Evolutionary conservation across 2,329 filamentous ascomycete species (phyloP).

Genomic region (Simplicillium sp.): DNA sequence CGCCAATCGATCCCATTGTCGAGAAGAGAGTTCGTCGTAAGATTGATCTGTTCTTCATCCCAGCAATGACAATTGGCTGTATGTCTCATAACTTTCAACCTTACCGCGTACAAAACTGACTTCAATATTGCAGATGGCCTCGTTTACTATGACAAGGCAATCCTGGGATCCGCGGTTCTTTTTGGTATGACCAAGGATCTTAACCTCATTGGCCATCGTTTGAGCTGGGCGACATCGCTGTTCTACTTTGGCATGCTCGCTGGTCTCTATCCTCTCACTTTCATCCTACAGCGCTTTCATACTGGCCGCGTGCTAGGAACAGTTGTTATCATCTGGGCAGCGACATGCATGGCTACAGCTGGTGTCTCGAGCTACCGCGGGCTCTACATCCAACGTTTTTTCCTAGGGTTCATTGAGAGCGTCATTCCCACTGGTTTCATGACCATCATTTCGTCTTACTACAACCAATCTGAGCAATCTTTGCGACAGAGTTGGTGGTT

Average conservation of each 20-base stretch:
- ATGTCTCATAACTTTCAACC: background rate
- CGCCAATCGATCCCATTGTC: slow-evolving; percentile 42
- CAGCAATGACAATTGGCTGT: slow-evolving; percentile 52
- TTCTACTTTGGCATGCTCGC: slow-evolving; percentile 76
- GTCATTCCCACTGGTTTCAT: slow-evolving; percentile 59
- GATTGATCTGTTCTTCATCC: slow-evolving; percentile 59
- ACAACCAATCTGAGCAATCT: slow-evolving; percentile 56
- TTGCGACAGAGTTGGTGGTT: slow-evolving; percentile 61
- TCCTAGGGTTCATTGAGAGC: slow-evolving; percentile 52
- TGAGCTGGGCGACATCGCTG: slow-evolving; percentile 68
- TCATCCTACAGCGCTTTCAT: slow-evolving; percentile 58
- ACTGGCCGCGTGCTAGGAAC: slow-evolving; percentile 54
- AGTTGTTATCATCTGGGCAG: slow-evolving; percentile 56
- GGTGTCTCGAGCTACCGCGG: slow-evolving; percentile 54
- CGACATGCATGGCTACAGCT: slow-evolving; percentile 59
- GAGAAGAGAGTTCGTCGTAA: slow-evolving; percentile 52
- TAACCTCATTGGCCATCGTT: slow-evolving; percentile 43
- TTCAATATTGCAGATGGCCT: slow-evolving; percentile 20
- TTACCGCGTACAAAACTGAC: background rate
- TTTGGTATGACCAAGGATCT: slow-evolving; percentile 71
- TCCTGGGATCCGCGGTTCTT: slow-evolving; percentile 61
- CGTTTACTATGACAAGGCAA: slow-evolving; percentile 49
- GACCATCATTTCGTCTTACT: slow-evolving; percentile 51
- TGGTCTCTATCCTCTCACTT: slow-evolving; percentile 66
- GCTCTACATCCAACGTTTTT: slow-evolving; percentile 58